phyloP scores from a whole-genome alignment of 73 alveolate genomes.

The Effrenium voratum region DNA sequence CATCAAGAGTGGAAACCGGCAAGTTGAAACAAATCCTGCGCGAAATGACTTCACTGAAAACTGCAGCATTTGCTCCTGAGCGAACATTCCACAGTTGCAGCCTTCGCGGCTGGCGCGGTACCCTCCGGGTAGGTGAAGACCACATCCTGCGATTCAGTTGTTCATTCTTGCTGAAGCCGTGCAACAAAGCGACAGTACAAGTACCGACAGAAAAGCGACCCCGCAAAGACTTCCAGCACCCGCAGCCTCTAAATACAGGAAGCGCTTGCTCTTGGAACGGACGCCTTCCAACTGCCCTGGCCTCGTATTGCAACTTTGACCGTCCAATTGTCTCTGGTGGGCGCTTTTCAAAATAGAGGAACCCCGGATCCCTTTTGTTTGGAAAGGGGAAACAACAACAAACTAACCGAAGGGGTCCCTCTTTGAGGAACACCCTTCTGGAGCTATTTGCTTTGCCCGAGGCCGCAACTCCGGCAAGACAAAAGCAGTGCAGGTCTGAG shows the following conservation, averaged over 20 bases:
- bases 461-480: no score
- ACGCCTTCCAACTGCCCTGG: slow-evolving; percentile 68
- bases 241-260: slow-evolving; percentile 27
- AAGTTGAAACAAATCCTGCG: no score
- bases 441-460: no score
- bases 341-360: no score
- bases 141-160: slow-evolving; percentile 21
- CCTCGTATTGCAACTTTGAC: slow-evolving; percentile 2
- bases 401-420: no score
- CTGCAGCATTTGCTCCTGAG: slow-evolving; percentile 5
- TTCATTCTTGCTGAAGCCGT: not conserved
- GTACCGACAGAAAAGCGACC: not conserved
- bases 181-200: not conserved
- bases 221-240: not conserved
- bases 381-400: no score
- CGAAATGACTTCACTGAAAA: no score
- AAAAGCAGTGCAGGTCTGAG: no score
- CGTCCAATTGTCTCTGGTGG: no score
- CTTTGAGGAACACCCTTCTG: no score
- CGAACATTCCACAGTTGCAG: slow-evolving; percentile 85
- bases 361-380: no score
- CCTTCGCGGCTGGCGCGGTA: slow-evolving; percentile 66
- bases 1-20: no score
- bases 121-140: slow-evolving; percentile 70
- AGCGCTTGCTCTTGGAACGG: slow-evolving; percentile 73